These are phyloP conservation scores for Aleurites moluccanus DNA, from an alignment of 441 rosid species.

Conservation along the genomic window DNA sequence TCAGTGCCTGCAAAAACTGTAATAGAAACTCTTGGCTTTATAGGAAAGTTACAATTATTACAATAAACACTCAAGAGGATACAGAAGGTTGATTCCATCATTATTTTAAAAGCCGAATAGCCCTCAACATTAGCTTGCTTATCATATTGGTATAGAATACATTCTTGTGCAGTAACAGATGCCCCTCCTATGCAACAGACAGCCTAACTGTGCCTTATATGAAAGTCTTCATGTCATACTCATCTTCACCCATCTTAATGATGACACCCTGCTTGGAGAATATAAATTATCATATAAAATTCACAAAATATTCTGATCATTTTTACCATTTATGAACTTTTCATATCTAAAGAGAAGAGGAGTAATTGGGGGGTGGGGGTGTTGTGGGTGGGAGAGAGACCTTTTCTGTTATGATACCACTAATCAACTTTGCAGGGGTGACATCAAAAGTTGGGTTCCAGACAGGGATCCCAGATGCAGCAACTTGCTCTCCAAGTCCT, in stretches of 20 bases:
- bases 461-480: slow-evolving; percentile 78
- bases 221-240: slow-evolving; percentile 59
- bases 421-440: slow-evolving; percentile 73
- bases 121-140: not conserved
- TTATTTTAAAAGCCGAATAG: not conserved
- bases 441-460: slow-evolving; percentile 98
- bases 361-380: not conserved
- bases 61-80: not conserved
- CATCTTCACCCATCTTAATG: slow-evolving; percentile 42
- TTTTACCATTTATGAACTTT: not conserved
- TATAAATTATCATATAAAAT: slow-evolving; percentile 15
- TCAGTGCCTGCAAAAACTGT: not conserved
- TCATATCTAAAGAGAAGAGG: not conserved
- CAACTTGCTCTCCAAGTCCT: slow-evolving; percentile 93
- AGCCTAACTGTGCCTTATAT: slow-evolving; percentile 6
- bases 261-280: slow-evolving; percentile 65
- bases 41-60: not conserved
- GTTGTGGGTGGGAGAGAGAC: slow-evolving; percentile 42
- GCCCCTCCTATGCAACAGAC: not conserved
- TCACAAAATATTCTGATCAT: not conserved
- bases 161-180: not conserved
- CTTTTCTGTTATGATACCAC: slow-evolving; percentile 82
- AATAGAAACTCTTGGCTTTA: not conserved
- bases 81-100: not conserved
- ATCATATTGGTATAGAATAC: not conserved